A percentile compares a stretch with the other conserved stretches of the same genome.
Conservation (phyloP, 2,329 filamentous ascomycete genomes). For the Gnomoniopsis sp. region DNA sequence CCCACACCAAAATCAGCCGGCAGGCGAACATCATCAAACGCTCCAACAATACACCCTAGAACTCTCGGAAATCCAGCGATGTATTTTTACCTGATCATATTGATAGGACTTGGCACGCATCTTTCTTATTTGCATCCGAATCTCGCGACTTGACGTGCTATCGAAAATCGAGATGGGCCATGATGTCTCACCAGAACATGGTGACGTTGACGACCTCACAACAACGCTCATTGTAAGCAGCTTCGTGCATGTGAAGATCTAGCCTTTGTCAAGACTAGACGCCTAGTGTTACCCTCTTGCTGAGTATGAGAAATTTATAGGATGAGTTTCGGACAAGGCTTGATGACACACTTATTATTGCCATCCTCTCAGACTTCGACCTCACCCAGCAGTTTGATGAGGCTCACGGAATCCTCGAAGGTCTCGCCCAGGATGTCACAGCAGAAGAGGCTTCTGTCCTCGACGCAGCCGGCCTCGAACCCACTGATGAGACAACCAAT, state of each 20-base stretch:
- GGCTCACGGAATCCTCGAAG: conserved; percentile 59
- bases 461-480: conserved; percentile 69
- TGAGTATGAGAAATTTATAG: conserved; percentile 39
- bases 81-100: background rate
- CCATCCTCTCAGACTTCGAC: conserved; percentile 73
- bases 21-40: no score
- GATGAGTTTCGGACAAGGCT: conserved; percentile 70
- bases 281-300: no score
- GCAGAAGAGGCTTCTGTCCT: conserved; percentile 72
- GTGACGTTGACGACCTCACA: conserved; percentile 10
- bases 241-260: no score
- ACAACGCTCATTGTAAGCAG: conserved; percentile 9
- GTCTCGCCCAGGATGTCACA: conserved; percentile 60
- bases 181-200: conserved; percentile 1
- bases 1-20: no score
- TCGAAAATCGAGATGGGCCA: background rate
- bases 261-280: no score
- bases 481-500: conserved; percentile 25
- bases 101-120: no score
- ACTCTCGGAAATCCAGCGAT: background rate
- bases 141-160: no score
- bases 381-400: conserved; percentile 50
- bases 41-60: no score
- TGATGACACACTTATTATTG: conserved; percentile 73
- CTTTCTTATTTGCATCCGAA: no score